Percentiles rank a stretch among this genome's conserved stretches.
These are phyloP conservation scores for Dryadomyces quercivorus DNA, from an alignment of 2,329 filamentous ascomycete genomes.

Conservation along the genomic window DNA sequence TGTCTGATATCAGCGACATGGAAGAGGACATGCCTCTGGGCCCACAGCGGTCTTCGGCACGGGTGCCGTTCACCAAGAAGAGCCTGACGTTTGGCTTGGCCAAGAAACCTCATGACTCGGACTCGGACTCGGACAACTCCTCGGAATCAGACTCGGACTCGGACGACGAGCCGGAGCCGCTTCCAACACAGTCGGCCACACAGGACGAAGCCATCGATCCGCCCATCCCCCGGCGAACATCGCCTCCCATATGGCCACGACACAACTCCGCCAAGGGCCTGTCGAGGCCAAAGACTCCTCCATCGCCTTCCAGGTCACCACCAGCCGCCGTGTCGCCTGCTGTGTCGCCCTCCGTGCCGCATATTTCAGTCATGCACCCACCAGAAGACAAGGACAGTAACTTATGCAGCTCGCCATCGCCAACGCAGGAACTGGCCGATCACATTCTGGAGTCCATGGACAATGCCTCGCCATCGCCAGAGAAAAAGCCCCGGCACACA, in stretches of 20 bases:
- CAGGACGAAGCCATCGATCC: neutral
- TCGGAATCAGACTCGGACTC: no score
- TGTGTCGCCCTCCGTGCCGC: neutral
- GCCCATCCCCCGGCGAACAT: neutral
- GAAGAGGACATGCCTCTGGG: neutral
- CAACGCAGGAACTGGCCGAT: conserved; percentile 40
- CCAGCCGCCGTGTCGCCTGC: no score
- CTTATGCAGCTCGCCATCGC: conserved; percentile 10
- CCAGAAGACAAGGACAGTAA: neutral
- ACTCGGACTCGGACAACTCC: no score
- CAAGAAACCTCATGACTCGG: conserved; percentile 6
- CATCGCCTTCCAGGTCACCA: no score
- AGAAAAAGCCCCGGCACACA: conserved; percentile 41
- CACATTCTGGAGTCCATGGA: conserved; percentile 43
- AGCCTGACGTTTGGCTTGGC: conserved; percentile 10
- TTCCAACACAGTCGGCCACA: neutral
- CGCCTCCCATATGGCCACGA: neutral
- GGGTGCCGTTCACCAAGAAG: conserved; percentile 5
- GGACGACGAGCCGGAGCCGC: conserved; percentile 8
- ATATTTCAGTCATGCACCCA: neutral
- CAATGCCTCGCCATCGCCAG: conserved; percentile 43
- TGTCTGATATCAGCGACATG: conserved; percentile 39
- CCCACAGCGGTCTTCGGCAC: neutral
- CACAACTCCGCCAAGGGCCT: neutral
- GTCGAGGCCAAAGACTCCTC: neutral